These are phyloP conservation scores for Marasmius fiardii DNA, from an alignment of 1,284 basidiomycete genomes.

Conservation along the genomic window DNA sequence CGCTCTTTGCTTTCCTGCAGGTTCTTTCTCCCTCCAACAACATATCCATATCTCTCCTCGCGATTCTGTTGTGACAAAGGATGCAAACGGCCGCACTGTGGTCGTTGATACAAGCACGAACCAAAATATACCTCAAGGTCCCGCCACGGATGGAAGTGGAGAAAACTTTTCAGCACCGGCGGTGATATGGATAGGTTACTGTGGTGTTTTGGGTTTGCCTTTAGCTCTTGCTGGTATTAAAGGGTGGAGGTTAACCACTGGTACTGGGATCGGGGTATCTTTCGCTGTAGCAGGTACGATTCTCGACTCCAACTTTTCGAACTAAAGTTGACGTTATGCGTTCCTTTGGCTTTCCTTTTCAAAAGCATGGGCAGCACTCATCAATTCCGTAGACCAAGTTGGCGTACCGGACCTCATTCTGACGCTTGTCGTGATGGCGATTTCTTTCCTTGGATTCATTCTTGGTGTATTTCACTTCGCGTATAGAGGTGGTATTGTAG, in stretches of 20 bases:
- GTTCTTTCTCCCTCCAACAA: not conserved
- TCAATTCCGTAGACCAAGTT: constrained; percentile 47
- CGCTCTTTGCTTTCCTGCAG: not conserved
- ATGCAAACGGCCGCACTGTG: constrained; percentile 34
- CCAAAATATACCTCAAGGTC: constrained; percentile 44
- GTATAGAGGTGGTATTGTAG: constrained; percentile 40
- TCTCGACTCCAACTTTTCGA: constrained; percentile 2
- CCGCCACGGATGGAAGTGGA: constrained; percentile 58
- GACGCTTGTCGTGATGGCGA: constrained; percentile 41
- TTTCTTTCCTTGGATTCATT: constrained; percentile 48
- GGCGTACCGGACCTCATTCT: constrained; percentile 52
- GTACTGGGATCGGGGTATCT: constrained; percentile 48
- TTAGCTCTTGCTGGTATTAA: constrained; percentile 54
- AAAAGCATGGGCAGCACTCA: constrained; percentile 57
- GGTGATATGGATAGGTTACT: constrained; percentile 55
- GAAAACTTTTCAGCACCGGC: constrained; percentile 43
- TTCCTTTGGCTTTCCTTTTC: constrained; percentile 6
- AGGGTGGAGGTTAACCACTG: constrained; percentile 51
- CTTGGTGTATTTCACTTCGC: constrained; percentile 50
- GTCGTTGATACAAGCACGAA: constrained; percentile 44
- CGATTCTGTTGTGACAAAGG: constrained; percentile 31
- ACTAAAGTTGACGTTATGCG: not conserved
- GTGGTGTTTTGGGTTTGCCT: constrained; percentile 47
- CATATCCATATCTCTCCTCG: not conserved
- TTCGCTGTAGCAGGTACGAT: constrained; percentile 45